Conservation (phyloP, 2,329 filamentous ascomycete species). For the Didymella sp. region DNA sequence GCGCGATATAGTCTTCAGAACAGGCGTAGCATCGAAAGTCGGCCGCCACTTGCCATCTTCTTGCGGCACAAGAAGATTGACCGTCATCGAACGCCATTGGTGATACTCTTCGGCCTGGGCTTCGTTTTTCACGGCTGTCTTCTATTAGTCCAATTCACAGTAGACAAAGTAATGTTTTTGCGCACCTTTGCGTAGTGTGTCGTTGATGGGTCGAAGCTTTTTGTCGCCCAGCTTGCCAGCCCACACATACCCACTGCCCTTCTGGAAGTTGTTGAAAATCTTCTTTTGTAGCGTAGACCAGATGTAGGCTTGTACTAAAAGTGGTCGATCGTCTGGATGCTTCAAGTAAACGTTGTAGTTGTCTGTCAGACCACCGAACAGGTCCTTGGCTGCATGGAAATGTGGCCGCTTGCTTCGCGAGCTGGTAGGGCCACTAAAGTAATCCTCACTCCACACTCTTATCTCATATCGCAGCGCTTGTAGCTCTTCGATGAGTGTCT, state of each 20-base stretch:
- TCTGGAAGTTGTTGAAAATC: conserved; percentile 46
- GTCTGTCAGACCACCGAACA: conserved; percentile 45
- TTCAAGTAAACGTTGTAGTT: conserved; percentile 46
- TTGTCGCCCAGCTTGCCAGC: conserved; percentile 48
- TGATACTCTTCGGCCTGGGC: conserved; percentile 47
- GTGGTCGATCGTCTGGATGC: conserved; percentile 40
- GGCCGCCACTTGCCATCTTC: conserved; percentile 48
- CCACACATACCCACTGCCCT: conserved; percentile 49
- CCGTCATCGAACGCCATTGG: conserved; percentile 45
- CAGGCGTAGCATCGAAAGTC: conserved; percentile 44
- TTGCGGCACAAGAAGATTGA: conserved; percentile 48
- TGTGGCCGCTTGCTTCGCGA: conserved; percentile 41
- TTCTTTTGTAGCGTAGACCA: conserved; percentile 48
- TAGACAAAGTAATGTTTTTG: background rate
- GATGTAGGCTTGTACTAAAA: conserved; percentile 47
- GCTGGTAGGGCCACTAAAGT: conserved; percentile 41
- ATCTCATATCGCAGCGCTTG: conserved; percentile 46
- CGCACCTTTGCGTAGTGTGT: conserved; percentile 46
- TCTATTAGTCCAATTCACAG: conserved; percentile 15
- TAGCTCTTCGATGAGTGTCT: conserved; percentile 46
- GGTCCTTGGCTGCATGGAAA: conserved; percentile 40
- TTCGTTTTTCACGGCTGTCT: conserved; percentile 48
- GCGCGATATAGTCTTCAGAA: conserved; percentile 44
- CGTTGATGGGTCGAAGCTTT: conserved; percentile 46
- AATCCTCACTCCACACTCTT: conserved; percentile 45